Percentiles rank a stretch among this genome's conserved stretches.
Evolutionary conservation across 78 protist genomes (phyloP).

Genomic region (Isochrysis galbana): DNA sequence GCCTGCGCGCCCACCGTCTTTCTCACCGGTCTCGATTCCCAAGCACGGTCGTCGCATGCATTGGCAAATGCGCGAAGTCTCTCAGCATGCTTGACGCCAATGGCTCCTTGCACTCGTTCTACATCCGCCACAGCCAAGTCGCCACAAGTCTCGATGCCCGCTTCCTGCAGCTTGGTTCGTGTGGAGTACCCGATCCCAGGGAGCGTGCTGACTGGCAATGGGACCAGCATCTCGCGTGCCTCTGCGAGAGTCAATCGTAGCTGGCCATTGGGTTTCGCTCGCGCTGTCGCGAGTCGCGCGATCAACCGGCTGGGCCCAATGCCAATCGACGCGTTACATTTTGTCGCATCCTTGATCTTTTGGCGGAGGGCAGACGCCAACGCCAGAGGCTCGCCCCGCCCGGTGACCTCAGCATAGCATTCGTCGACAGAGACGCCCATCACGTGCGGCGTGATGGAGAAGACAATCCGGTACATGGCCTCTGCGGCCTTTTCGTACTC

Average conservation of each 20-base stretch:
- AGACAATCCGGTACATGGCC: not conserved
- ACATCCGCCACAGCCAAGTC: not conserved
- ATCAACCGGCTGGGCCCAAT: not conserved
- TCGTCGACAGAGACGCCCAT: conserved; percentile 10
- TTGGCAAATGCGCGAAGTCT: not conserved
- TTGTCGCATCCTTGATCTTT: not conserved
- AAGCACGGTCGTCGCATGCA: not conserved
- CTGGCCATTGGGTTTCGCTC: conserved; percentile 37
- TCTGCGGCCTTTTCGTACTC: conserved; percentile 7
- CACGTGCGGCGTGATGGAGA: conserved; percentile 25
- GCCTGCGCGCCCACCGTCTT: conserved; percentile 30
- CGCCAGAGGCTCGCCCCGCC: not conserved
- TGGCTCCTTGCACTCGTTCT: not conserved
- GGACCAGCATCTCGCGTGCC: not conserved
- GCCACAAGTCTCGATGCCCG: not conserved
- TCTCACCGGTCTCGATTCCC: not conserved
- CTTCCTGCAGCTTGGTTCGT: not conserved
- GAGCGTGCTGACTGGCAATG: not conserved
- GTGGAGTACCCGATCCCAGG: conserved; percentile 20
- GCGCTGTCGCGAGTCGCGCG: conserved; percentile 19
- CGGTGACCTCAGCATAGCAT: not conserved
- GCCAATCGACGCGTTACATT: conserved; percentile 37
- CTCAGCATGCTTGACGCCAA: not conserved
- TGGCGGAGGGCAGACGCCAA: not conserved
- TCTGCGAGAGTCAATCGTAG: not conserved